Conservation (phyloP, 352 stramenopile genomes). For the Globisporangium nunn region DNA sequence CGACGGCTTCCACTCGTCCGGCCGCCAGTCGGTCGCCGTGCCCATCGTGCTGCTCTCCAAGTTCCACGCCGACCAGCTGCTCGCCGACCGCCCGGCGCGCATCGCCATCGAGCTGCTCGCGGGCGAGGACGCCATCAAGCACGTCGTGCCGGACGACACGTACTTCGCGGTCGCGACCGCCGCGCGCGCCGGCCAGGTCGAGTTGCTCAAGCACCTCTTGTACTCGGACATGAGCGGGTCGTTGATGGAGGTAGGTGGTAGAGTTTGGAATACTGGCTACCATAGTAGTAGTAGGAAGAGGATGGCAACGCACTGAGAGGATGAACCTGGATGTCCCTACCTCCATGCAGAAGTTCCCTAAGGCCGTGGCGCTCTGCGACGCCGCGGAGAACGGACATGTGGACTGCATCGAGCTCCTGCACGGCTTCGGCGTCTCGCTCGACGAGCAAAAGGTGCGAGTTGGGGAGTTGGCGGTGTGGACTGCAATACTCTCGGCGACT, state of each 20-base stretch:
- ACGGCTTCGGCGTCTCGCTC: slow-evolving; percentile 71
- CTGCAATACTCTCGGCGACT: not conserved
- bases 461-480: not conserved
- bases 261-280: not conserved
- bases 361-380: slow-evolving; percentile 74
- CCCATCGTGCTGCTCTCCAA: slow-evolving; percentile 76
- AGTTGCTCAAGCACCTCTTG: slow-evolving; percentile 65
- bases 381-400: slow-evolving; percentile 76
- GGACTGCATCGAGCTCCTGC: slow-evolving; percentile 76
- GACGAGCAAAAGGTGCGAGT: slow-evolving; percentile 72
- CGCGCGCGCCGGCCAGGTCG: slow-evolving; percentile 62
- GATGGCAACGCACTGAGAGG: not conserved
- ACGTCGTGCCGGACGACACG: slow-evolving; percentile 62
- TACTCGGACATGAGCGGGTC: slow-evolving; percentile 56
- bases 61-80: slow-evolving; percentile 67
- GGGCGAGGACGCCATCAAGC: slow-evolving; percentile 57
- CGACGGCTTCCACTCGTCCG: slow-evolving; percentile 83
- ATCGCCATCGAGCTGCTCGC: slow-evolving; percentile 68
- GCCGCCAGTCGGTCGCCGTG: slow-evolving; percentile 60
- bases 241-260: slow-evolving; percentile 39
- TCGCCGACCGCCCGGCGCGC: slow-evolving; percentile 40
- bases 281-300: not conserved
- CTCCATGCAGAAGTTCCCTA: slow-evolving; percentile 49
- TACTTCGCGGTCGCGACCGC: slow-evolving; percentile 70
- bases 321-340: slow-evolving; percentile 3